Base-by-base conservation (phyloP, 129 eudicot species). In the Apium graveolens region DNA sequence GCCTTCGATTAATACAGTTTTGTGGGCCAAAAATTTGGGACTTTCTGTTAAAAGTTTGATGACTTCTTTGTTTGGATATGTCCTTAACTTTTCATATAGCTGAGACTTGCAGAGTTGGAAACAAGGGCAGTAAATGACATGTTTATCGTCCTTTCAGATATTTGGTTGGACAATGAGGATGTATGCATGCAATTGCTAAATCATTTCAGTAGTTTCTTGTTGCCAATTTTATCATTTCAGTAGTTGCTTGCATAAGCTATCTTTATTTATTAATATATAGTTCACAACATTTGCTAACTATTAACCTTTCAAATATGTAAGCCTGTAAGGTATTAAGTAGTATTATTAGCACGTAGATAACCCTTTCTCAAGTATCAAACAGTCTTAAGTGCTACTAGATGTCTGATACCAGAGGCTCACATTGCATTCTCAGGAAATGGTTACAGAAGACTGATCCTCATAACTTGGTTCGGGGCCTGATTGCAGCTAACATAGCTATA, bases 111-210 rank as follows among this genome's bases (percentile, higher is more conserved):
- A 63, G 96, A 89, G 77, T 70, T 88, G 88, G 97, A 96, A 77
- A 78, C 81, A 74, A 86, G 77, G 86, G 99, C 99, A 66, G 91
- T 90, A 18, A 92, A 90, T 78, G 99, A 96, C 84, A 96, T 92
- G 97, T 96, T 96, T 82, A 97, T 92, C 65, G 78, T 92, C 81
- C 88, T 96, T 37, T 96, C 97, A 41, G 99, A 96, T 70, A 57
- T 96, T 82, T 96, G 97, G 95, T 82, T 96, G 55, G 97, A 96
- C 79, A 78, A 85, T 82, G 97, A 89, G 78, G 91, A 88, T 89
- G 97, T 92, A 91, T 48, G 82, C 18, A 38, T 48, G 60, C 70
- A 71, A 46, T 71, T 44, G 13, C 76, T 73, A 43, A 44, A 27
- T 38, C 76, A 66, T 63, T 46, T 26, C 73, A n/a, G 24, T 73